A percentile compares a stretch with the other conserved stretches of the same genome.
Evolutionary conservation across 2,329 filamentous ascomycete species (phyloP).

Genomic region (Neonectria coccinea): DNA sequence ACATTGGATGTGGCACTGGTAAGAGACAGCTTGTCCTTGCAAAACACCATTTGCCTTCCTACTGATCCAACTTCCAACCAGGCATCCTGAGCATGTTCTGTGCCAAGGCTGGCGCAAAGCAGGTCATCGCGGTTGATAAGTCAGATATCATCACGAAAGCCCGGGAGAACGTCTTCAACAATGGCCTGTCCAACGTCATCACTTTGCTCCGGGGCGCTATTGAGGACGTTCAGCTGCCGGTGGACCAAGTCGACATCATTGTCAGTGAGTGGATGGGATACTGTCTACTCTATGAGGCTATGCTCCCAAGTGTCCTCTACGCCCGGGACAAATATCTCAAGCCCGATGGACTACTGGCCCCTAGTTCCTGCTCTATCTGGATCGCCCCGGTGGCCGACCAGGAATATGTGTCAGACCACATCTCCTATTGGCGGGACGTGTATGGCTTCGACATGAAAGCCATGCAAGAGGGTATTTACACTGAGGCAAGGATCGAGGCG

Average conservation of each 20-base stretch:
- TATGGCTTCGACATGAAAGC: conserved; percentile 95
- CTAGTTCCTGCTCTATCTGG: conserved; percentile 85
- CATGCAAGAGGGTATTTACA: conserved; percentile 85
- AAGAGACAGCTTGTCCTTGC: conserved; percentile 34
- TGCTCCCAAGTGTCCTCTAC: conserved; percentile 92
- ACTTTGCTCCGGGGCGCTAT: conserved; percentile 87
- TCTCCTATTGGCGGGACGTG: conserved; percentile 89
- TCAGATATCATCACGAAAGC: conserved; percentile 91
- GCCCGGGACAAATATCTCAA: conserved; percentile 89
- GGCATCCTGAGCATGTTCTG: conserved; percentile 96
- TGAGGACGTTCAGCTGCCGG: conserved; percentile 84
- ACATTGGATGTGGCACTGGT: conserved; percentile 87
- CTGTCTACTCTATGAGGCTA: conserved; percentile 91
- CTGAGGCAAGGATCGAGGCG: conserved; percentile 83
- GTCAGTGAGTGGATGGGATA: conserved; percentile 99
- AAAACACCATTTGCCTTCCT: conserved; percentile 2
- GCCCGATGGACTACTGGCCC: conserved; percentile 84
- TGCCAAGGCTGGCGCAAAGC: conserved; percentile 86
- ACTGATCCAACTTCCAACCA: conserved; percentile 31
- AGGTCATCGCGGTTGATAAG: conserved; percentile 92
- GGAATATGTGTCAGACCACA: conserved; percentile 81
- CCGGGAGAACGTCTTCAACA: conserved; percentile 84
- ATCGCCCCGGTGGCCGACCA: conserved; percentile 83
- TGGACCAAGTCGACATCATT: conserved; percentile 89
- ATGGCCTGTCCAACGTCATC: conserved; percentile 79